A percentile compares a stretch with the other conserved stretches of the same genome.
Conservation (phyloP, 306 rosid species). For the Casuarina glauca region DNA sequence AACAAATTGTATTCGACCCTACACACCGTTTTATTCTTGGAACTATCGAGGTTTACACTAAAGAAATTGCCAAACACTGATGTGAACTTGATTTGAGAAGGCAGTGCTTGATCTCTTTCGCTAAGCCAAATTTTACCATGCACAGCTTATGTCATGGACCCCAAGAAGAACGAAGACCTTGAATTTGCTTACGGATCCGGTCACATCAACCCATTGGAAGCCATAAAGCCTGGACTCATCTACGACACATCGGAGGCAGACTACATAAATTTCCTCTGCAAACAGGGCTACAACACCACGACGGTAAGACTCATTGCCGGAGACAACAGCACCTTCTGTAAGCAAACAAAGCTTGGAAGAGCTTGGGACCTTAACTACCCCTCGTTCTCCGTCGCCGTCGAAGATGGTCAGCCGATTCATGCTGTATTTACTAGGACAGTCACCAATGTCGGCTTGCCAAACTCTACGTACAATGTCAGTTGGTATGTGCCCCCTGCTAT, state of each 20-base stretch:
- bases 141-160: constrained; percentile 32
- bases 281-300: constrained; percentile 37
- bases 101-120: neutral
- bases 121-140: neutral
- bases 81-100: neutral
- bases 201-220: constrained; percentile 26
- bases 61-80: no score
- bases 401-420: constrained; percentile 21
- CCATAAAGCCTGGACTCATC: constrained; percentile 28
- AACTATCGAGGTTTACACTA: no score
- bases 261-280: constrained; percentile 27
- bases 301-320: constrained; percentile 29
- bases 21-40: no score
- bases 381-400: constrained; percentile 26
- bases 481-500: neutral
- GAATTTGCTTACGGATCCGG: constrained; percentile 41
- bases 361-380: constrained; percentile 45
- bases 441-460: constrained; percentile 34
- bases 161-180: constrained; percentile 23
- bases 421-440: constrained; percentile 27
- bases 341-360: constrained; percentile 17
- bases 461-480: constrained; percentile 24
- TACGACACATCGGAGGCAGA: constrained; percentile 21
- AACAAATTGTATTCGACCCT: no score
- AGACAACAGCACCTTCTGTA: constrained; percentile 23